Evolutionary conservation across 192 early-diverging fungal species (phyloP).

Genomic region (Backusella mclennaniae): DNA sequence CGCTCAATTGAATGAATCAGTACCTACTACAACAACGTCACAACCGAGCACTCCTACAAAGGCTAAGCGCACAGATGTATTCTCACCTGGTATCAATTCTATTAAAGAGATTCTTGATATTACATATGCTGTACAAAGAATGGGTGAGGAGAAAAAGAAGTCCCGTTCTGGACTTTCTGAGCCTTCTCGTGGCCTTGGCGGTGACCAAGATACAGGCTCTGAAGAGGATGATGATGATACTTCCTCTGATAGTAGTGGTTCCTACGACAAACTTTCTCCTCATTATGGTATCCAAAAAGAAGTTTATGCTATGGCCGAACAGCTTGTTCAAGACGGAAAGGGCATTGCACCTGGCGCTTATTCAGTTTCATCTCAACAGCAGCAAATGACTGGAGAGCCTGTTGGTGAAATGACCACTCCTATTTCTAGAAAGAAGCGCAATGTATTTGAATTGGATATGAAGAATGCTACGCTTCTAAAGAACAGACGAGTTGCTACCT

Average conservation of each 20-base stretch:
- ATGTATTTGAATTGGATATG: constrained; percentile 43
- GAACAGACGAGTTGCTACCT: constrained; percentile 27
- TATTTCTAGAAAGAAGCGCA: background rate
- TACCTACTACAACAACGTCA: background rate
- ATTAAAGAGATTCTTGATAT: constrained; percentile 77
- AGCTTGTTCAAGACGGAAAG: constrained; percentile 17
- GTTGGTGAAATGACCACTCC: background rate
- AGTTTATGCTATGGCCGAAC: constrained; percentile 27
- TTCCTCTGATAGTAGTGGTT: background rate
- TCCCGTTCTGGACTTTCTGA: background rate
- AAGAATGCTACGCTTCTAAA: constrained; percentile 43
- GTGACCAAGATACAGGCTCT: constrained; percentile 3
- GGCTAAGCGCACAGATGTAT: constrained; percentile 48
- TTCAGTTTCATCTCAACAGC: background rate
- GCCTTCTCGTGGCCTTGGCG: constrained; percentile 4
- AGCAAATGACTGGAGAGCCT: background rate
- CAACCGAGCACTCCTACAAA: constrained; percentile 21
- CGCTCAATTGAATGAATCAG: background rate
- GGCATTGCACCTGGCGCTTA: constrained; percentile 21
- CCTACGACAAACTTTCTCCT: background rate
- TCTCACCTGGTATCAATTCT: constrained; percentile 49
- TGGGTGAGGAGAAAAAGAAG: constrained; percentile 60
- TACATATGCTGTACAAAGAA: constrained; percentile 74
- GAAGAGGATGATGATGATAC: constrained; percentile 18
- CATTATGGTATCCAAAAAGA: constrained; percentile 11